A percentile compares a stretch with the other conserved stretches of the same genome.
Conservation (phyloP, 768 basidiomycete genomes). For the Amanita exitialis region DNA sequence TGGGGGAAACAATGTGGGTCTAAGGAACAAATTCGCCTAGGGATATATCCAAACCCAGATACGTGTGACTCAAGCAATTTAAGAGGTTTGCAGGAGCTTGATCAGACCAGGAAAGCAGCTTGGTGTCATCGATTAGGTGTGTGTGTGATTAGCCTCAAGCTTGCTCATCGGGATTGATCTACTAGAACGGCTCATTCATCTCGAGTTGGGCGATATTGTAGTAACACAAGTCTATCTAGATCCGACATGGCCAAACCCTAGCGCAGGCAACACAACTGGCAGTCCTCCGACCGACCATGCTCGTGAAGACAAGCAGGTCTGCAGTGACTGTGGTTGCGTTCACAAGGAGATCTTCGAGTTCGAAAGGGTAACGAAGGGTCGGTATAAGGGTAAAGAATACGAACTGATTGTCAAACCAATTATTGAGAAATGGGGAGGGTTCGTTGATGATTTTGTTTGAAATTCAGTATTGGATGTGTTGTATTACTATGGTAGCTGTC, state of each 20-base stretch:
- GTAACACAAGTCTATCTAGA: constrained; percentile 51
- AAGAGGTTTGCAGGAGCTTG: constrained; percentile 13
- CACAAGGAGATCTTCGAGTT: constrained; percentile 83
- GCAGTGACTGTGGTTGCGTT: constrained; percentile 34
- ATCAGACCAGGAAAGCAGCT: constrained; percentile 39
- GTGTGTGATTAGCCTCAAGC: background rate
- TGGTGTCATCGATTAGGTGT: constrained; percentile 59
- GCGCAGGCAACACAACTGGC: constrained; percentile 14
- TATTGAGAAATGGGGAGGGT: constrained; percentile 69
- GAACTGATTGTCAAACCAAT: constrained; percentile 65
- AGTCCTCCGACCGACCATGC: background rate
- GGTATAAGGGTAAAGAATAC: constrained; percentile 61
- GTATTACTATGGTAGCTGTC: background rate
- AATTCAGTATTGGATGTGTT: background rate
- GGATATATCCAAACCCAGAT: constrained; percentile 58
- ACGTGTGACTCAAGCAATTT: constrained; percentile 25
- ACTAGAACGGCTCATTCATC: constrained; percentile 64
- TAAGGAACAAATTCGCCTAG: constrained; percentile 63
- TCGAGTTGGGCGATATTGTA: constrained; percentile 67
- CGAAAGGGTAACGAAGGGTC: constrained; percentile 38
- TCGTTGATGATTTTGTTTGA: constrained; percentile 37
- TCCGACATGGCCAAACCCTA: constrained; percentile 30
- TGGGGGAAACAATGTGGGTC: constrained; percentile 80
- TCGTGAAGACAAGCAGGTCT: constrained; percentile 18
- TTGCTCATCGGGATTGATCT: background rate